Conservation (phyloP, 2,329 filamentous ascomycete species). For the Pyrenophora seminiperda region DNA sequence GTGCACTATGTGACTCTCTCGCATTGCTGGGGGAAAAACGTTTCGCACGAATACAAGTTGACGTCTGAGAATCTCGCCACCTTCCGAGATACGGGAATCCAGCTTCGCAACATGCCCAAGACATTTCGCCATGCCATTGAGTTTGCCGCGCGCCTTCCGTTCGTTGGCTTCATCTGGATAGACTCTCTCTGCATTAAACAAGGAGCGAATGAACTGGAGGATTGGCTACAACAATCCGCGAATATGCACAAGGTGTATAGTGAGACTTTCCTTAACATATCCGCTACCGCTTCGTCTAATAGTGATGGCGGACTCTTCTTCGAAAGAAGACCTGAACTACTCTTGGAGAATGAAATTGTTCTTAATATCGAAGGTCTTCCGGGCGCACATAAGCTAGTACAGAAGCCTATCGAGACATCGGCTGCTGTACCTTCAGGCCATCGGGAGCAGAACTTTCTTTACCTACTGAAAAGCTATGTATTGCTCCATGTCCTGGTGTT, state of each 20-base stretch:
- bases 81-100: slow-evolving; percentile 8
- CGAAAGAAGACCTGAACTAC: not conserved
- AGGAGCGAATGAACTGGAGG: slow-evolving; percentile 3
- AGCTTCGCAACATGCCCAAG: slow-evolving; percentile 11
- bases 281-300: slow-evolving; percentile 26
- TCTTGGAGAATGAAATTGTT: slow-evolving; percentile 21
- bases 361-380: slow-evolving; percentile 13
- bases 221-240: slow-evolving; percentile 25
- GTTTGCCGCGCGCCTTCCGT: slow-evolving; percentile 12
- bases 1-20: slow-evolving; percentile 18
- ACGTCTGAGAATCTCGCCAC: not conserved
- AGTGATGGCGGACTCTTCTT: slow-evolving; percentile 23
- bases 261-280: slow-evolving; percentile 29
- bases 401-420: not conserved
- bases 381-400: not conserved
- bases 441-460: too few relatives aligned
- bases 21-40: slow-evolving; percentile 19
- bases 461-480: too few relatives aligned
- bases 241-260: slow-evolving; percentile 24
- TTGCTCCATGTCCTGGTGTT: too few relatives aligned
- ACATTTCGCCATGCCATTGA: slow-evolving; percentile 18
- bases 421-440: too few relatives aligned
- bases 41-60: not conserved
- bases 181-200: slow-evolving; percentile 18
- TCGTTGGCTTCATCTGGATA: slow-evolving; percentile 23